These are phyloP conservation scores for Coemansia sp. DNA, from an alignment of 192 early-diverging fungal species.

Conservation along the genomic window DNA sequence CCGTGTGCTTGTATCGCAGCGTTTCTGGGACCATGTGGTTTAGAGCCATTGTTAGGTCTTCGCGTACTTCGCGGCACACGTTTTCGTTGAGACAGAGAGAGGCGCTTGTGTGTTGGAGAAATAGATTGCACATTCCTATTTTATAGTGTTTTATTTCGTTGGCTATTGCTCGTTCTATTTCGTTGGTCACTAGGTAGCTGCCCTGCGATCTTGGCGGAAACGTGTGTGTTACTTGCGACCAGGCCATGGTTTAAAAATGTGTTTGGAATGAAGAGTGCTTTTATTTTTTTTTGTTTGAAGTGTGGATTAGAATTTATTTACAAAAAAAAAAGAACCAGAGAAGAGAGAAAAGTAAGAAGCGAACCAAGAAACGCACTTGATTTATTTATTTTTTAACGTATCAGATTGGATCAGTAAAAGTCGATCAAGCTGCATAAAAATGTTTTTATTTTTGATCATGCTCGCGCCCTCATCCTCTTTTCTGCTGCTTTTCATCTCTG, in stretches of 20 bases:
- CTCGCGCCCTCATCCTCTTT: too few relatives aligned
- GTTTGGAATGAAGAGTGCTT: background rate
- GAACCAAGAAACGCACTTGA: too few relatives aligned
- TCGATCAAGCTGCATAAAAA: too few relatives aligned
- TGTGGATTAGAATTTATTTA: background rate
- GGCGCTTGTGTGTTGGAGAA: slow-evolving; percentile 89
- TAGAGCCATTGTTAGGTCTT: slow-evolving; percentile 85
- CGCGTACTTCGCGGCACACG: slow-evolving; percentile 72
- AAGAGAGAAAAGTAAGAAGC: background rate
- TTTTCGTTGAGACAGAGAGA: slow-evolving; percentile 91
- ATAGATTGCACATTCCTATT: slow-evolving; percentile 84
- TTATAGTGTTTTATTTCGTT: slow-evolving; percentile 66
- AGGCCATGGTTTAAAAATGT: slow-evolving; percentile 47
- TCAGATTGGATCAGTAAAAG: too few relatives aligned
- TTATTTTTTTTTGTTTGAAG: too few relatives aligned
- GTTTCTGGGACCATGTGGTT: slow-evolving; percentile 82
- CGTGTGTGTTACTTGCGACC: slow-evolving; percentile 68
- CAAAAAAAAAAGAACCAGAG: background rate
- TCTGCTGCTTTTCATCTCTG: too few relatives aligned
- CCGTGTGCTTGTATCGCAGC: slow-evolving; percentile 76
- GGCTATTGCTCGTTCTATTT: slow-evolving; percentile 57
- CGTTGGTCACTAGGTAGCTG: slow-evolving; percentile 75
- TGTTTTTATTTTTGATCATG: too few relatives aligned
- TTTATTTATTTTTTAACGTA: too few relatives aligned
- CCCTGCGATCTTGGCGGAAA: slow-evolving; percentile 65